A percentile compares a stretch with the other conserved stretches of the same genome.
Conservation (phyloP, 116 monocot genomes). For the Trichopus zeylanicus region DNA sequence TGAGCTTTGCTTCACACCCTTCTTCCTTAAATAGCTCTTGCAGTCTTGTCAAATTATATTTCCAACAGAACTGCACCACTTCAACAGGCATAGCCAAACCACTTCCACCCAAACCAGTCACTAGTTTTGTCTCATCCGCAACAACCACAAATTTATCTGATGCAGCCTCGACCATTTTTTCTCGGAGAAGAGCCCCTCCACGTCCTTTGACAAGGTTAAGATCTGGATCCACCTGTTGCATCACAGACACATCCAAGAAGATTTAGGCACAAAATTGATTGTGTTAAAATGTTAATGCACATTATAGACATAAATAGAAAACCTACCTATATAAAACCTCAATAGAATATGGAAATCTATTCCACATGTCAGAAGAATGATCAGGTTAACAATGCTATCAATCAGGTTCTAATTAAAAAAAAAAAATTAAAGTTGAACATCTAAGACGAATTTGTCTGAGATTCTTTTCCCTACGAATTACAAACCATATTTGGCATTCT, state of each 20-base stretch:
- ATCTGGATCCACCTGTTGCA: conserved; percentile 60
- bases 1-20: conserved; percentile 80
- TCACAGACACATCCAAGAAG: not conserved
- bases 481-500: not conserved
- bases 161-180: conserved; percentile 96
- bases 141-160: conserved; percentile 93
- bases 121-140: conserved; percentile 94
- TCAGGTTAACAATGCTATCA: not conserved
- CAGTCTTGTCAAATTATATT: conserved; percentile 68
- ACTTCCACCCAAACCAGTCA: conserved; percentile 76
- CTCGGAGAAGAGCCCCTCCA: conserved; percentile 84
- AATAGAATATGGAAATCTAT: not conserved
- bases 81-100: conserved; percentile 95
- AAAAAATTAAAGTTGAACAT: not conserved
- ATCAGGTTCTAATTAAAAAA: no score
- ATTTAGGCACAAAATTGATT: not conserved
- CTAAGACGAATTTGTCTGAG: not conserved
- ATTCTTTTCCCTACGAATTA: not conserved
- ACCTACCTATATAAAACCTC: no score
- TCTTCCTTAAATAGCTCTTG: conserved; percentile 77
- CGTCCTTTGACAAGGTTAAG: conserved; percentile 89
- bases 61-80: conserved; percentile 97
- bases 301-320: no score
- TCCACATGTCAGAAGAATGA: not conserved
- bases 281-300: not conserved